These are phyloP conservation scores for Marvania coccoides DNA, from an alignment of 139 green algal genomes.

Conservation along the genomic window DNA sequence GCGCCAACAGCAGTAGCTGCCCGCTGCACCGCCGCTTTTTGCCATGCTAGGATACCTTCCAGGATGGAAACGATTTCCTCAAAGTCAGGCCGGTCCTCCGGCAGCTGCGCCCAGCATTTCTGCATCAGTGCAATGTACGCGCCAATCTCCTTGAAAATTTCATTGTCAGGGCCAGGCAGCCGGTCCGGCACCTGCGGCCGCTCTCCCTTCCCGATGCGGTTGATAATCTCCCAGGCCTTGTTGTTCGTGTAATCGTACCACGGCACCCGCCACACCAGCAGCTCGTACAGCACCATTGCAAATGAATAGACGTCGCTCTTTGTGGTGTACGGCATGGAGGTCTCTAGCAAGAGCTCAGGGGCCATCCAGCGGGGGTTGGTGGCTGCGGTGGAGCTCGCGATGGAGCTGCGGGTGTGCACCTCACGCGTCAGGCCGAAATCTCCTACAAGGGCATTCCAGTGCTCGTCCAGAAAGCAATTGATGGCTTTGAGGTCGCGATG, in stretches of 20 bases:
- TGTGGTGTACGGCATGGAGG: neutral
- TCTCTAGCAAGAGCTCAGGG: neutral
- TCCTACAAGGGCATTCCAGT: neutral
- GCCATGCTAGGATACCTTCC: neutral
- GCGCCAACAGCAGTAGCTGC: too few species aligned
- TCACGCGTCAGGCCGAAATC: constrained; percentile 5
- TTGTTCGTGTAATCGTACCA: neutral
- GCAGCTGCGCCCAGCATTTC: constrained; percentile 13
- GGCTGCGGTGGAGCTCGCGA: neutral
- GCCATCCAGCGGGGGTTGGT: constrained; percentile 6
- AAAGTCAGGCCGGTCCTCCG: constrained; percentile 41
- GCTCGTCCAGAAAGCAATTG: constrained; percentile 7
- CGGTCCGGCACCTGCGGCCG: neutral
- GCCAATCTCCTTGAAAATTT: neutral
- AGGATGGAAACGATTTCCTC: constrained; percentile 35
- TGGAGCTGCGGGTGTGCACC: neutral
- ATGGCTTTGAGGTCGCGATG: constrained; percentile 8
- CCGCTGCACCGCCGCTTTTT: too few species aligned
- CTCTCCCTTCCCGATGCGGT: neutral
- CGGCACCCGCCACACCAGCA: neutral
- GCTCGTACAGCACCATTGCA: constrained; percentile 7
- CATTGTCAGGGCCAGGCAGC: neutral
- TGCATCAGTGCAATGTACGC: constrained; percentile 8
- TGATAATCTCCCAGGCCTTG: neutral
- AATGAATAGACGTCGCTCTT: constrained; percentile 13